Evolutionary conservation across 2,329 filamentous ascomycete genomes (phyloP).

Genomic region (Colletotrichum simmondsii): DNA sequence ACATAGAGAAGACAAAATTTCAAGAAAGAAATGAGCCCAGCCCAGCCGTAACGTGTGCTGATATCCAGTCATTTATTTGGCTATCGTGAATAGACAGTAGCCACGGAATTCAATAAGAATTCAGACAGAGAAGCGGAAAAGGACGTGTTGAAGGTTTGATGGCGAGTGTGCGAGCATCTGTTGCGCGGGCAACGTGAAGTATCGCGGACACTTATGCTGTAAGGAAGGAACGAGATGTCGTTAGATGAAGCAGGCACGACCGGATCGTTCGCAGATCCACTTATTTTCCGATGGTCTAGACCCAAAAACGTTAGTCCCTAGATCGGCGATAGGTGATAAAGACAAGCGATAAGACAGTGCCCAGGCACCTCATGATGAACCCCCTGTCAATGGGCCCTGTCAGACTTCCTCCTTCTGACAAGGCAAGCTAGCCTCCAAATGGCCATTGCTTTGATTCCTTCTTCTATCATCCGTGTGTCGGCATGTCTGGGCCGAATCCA

Average conservation of each 20-base stretch:
- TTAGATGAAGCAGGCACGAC: constrained; percentile 14
- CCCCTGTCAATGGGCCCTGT: neutral
- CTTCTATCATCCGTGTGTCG: constrained; percentile 1
- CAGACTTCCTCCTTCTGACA: neutral
- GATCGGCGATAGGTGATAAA: constrained; percentile 1
- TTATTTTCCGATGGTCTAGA: constrained; percentile 7
- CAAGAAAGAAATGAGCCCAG: no score
- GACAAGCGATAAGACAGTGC: constrained; percentile 2
- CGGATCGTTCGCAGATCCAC: neutral
- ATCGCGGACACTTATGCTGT: no score
- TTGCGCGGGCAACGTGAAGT: neutral
- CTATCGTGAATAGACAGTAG: no score
- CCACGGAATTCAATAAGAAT: no score
- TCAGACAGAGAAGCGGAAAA: no score
- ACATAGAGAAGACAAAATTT: no score
- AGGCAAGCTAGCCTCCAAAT: neutral
- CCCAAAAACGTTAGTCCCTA: neutral
- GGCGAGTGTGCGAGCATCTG: neutral
- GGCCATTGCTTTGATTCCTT: neutral
- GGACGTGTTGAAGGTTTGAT: no score
- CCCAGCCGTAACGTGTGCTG: no score
- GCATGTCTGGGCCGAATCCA: neutral
- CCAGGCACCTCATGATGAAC: neutral
- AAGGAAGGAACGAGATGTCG: constrained; percentile 26
- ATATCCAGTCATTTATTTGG: no score